A percentile compares a stretch with the other conserved stretches of the same genome.
phyloP scores from a whole-genome alignment of 805 yeast species.

The Clavispora santaluciae region DNA sequence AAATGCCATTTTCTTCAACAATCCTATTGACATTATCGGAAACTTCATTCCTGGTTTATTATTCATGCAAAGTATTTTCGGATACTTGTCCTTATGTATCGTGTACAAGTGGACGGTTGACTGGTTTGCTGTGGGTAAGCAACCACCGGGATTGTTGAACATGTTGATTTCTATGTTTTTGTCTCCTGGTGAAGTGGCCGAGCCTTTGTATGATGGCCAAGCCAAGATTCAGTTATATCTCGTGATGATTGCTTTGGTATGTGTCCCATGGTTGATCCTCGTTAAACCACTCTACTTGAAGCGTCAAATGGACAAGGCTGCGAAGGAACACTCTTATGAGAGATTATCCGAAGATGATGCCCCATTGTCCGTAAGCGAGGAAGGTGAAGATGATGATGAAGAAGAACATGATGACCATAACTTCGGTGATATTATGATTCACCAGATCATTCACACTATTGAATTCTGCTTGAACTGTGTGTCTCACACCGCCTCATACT shows the following conservation, averaged over 20 bases:
- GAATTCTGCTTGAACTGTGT: conserved; percentile 78
- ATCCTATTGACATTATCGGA: conserved; percentile 62
- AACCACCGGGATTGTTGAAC: conserved; percentile 69
- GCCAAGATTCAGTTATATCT: conserved; percentile 56
- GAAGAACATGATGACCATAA: conserved; percentile 52
- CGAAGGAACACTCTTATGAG: conserved; percentile 50
- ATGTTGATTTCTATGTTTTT: conserved; percentile 75
- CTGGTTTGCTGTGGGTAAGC: conserved; percentile 55
- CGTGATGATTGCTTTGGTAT: conserved; percentile 53
- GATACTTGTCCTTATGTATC: conserved; percentile 59
- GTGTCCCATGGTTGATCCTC: conserved; percentile 75
- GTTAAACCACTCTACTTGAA: conserved; percentile 76
- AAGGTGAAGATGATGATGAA: conserved; percentile 49
- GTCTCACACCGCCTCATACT: conserved; percentile 73
- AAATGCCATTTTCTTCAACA: conserved; percentile 53
- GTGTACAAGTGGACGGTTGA: conserved; percentile 72
- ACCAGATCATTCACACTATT: conserved; percentile 76
- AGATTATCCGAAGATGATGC: conserved; percentile 27
- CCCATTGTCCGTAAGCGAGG: conserved; percentile 3
- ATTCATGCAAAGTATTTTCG: conserved; percentile 74
- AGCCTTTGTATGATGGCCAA: conserved; percentile 77
- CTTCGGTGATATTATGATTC: conserved; percentile 83
- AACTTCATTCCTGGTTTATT: conserved; percentile 69
- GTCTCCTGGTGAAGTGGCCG: conserved; percentile 72
- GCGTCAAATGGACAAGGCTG: conserved; percentile 47